phyloP scores from a whole-genome alignment of 2,329 filamentous ascomycete genomes.

The Graphilbum ipis-grandicollis region DNA sequence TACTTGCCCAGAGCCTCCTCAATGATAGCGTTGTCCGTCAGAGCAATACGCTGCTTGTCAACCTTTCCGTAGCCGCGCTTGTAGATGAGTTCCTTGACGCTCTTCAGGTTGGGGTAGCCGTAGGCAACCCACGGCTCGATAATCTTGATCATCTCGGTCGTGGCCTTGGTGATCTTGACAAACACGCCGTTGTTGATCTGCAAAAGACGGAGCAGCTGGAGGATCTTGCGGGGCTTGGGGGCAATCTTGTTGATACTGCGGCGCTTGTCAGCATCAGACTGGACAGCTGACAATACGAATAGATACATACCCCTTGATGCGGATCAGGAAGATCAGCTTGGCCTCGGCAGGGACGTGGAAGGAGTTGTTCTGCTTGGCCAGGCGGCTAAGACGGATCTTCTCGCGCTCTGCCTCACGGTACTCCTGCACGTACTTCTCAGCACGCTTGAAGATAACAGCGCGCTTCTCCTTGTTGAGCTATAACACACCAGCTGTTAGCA shows the following conservation, averaged over 20 bases:
- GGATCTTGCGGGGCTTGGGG: constrained; percentile 99
- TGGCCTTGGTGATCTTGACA: constrained; percentile 94
- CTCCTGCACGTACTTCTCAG: constrained; percentile 99
- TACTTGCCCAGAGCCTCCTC: constrained; percentile 95
- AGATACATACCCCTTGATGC: constrained; percentile 66
- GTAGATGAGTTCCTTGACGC: constrained; percentile 97
- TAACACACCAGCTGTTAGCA: constrained; percentile 12
- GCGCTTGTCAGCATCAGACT: too few relatives aligned
- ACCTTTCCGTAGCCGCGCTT: constrained; percentile 99
- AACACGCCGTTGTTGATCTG: constrained; percentile 99
- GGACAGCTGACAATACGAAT: background rate
- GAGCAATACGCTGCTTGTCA: constrained; percentile 90
- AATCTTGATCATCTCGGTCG: constrained; percentile 90
- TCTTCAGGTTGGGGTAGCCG: constrained; percentile 99
- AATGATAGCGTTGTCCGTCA: constrained; percentile 96
- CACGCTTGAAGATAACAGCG: constrained; percentile 97
- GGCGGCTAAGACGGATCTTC: constrained; percentile 83
- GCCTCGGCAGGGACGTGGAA: constrained; percentile 90
- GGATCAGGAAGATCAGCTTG: constrained; percentile 94
- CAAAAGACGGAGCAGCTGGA: constrained; percentile 96
- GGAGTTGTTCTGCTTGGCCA: constrained; percentile 80
- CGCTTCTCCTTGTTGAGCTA: constrained; percentile 99
- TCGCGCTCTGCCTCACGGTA: constrained; percentile 97
- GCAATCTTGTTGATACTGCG: constrained; percentile 92
- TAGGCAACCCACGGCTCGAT: constrained; percentile 99